Evolutionary conservation across 2,329 filamentous ascomycete genomes (phyloP).

Genomic region (Tolypocladium ophioglossoides): DNA sequence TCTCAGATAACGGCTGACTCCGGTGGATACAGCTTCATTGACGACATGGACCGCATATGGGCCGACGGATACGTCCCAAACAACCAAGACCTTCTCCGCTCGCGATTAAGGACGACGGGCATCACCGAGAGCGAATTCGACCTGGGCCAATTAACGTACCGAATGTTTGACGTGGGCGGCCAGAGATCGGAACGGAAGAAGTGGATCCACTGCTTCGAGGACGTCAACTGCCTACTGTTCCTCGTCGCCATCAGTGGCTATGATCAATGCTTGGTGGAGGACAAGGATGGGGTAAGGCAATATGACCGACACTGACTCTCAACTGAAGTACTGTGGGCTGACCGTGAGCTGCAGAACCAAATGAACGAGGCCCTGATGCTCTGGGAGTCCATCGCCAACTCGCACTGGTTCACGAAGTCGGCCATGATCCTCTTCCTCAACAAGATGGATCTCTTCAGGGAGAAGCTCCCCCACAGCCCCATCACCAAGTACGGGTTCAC

Average conservation of each 20-base stretch:
- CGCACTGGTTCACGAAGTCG: conserved; percentile 82
- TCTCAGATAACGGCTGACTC: neutral
- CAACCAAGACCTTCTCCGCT: conserved; percentile 88
- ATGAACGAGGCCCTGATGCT: conserved; percentile 84
- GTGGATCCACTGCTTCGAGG: conserved; percentile 99
- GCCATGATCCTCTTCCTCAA: conserved; percentile 83
- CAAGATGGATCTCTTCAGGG: conserved; percentile 85
- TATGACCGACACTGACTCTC: neutral
- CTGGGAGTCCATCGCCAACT: conserved; percentile 82
- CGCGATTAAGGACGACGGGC: conserved; percentile 95
- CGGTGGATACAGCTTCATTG: conserved; percentile 63
- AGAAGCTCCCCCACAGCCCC: conserved; percentile 72
- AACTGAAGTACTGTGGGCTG: neutral
- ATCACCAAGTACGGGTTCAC: conserved; percentile 76
- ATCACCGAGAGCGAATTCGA: conserved; percentile 96
- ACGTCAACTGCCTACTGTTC: conserved; percentile 94
- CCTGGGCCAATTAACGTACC: conserved; percentile 86
- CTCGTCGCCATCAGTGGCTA: conserved; percentile 95
- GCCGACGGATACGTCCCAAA: conserved; percentile 89
- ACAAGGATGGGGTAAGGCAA: conserved; percentile 61
- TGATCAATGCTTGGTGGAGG: conserved; percentile 90
- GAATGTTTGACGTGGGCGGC: conserved; percentile 96
- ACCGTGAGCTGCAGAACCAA: conserved; percentile 44
- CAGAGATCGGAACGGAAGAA: conserved; percentile 96
- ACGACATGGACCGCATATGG: conserved; percentile 85